phyloP scores from a whole-genome alignment of 352 stramenopile genomes.

The Aphanomyces euteiches region DNA sequence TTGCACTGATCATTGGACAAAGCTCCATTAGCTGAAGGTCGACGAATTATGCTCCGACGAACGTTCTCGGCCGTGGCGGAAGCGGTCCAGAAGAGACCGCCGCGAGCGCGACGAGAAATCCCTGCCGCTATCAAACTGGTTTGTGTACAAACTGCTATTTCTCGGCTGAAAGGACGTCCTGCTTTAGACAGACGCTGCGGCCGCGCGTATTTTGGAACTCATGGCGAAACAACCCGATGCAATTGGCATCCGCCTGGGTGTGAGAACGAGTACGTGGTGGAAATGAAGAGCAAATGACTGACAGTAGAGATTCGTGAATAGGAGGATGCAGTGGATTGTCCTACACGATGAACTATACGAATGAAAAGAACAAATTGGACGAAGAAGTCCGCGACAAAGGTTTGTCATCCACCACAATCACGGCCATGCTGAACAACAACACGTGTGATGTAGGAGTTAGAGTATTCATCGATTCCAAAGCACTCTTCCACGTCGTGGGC shows the following conservation, averaged over 20 bases:
- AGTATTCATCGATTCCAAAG: conserved; percentile 98
- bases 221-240: conserved; percentile 81
- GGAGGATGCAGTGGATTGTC: conserved; percentile 97
- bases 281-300: background rate
- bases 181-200: conserved; percentile 83
- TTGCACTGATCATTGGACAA: conserved; percentile 5
- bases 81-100: background rate
- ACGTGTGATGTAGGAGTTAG: conserved; percentile 59
- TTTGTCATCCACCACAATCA: conserved; percentile 26
- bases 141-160: conserved; percentile 12
- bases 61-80: background rate
- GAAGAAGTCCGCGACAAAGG: conserved; percentile 90
- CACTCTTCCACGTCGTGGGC: conserved; percentile 98
- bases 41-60: too few species aligned
- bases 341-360: conserved; percentile 99
- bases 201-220: conserved; percentile 82
- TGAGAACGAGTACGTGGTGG: conserved; percentile 82
- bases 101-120: conserved; percentile 25
- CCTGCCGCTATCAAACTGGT: conserved; percentile 29
- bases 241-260: conserved; percentile 94
- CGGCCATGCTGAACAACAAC: background rate
- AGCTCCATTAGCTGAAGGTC: background rate
- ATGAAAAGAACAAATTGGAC: conserved; percentile 92
- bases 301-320: conserved; percentile 27
- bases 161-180: background rate